These are phyloP conservation scores for Aquilaria sinensis DNA, from an alignment of 345 rosid genomes.

Conservation along the genomic window DNA sequence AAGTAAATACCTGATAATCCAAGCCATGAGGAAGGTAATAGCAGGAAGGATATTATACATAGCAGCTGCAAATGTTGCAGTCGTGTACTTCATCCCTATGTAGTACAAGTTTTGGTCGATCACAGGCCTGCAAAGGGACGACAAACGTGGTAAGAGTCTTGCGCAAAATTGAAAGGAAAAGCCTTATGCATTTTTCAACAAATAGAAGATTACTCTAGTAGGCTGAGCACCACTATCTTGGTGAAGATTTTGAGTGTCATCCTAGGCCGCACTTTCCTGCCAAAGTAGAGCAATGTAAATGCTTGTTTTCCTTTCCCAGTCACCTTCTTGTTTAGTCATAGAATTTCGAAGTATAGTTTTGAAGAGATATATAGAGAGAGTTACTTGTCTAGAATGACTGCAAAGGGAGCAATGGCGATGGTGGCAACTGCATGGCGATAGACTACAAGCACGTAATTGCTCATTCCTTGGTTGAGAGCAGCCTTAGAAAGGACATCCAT, in stretches of 20 bases:
- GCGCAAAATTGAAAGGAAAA: not conserved
- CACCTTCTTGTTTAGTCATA: no score
- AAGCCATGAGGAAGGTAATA: constrained; percentile 72
- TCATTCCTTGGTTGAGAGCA: constrained; percentile 76
- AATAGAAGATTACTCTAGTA: constrained; percentile 55
- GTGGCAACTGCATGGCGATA: constrained; percentile 90
- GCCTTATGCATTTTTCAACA: not conserved
- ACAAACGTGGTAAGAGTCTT: not conserved
- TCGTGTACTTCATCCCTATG: constrained; percentile 74
- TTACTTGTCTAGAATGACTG: constrained; percentile 58
- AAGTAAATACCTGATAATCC: constrained; percentile 35
- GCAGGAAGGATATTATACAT: constrained; percentile 85
- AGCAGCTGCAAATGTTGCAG: constrained; percentile 83
- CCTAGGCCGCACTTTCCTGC: constrained; percentile 71
- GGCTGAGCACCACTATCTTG: constrained; percentile 51
- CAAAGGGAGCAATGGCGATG: constrained; percentile 69
- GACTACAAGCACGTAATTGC: constrained; percentile 76
- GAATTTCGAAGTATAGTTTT: not conserved
- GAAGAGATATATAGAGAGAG: constrained; percentile 5
- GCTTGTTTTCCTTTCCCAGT: not conserved
- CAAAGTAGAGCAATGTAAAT: not conserved
- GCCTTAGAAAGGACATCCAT: constrained; percentile 82
- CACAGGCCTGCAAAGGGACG: constrained; percentile 49
- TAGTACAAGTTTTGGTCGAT: constrained; percentile 79
- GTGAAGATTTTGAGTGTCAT: constrained; percentile 65